A percentile compares a stretch with the other conserved stretches of the same genome.
Evolutionary conservation across 306 rosid genomes (phyloP).

Genomic region (Phaseolus lunatus): DNA sequence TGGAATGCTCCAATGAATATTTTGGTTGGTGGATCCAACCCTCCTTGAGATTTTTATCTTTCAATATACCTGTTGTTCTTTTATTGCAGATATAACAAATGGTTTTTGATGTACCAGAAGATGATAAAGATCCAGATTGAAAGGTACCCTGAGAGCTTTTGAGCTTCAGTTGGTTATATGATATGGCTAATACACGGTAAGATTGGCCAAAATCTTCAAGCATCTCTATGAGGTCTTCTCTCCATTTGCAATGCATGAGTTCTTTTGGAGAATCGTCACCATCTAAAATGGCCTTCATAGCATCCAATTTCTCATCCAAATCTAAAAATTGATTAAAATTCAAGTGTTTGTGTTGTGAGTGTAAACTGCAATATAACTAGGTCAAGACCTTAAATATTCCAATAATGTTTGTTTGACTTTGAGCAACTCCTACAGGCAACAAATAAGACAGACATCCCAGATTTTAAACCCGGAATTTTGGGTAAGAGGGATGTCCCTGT

Average conservation of each 20-base stretch:
- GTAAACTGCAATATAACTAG: slow-evolving; percentile 35
- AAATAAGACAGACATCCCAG: background rate
- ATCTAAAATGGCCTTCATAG: slow-evolving; percentile 46
- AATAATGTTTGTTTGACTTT: slow-evolving; percentile 13
- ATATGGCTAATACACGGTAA: slow-evolving; percentile 49
- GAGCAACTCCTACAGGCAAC: background rate
- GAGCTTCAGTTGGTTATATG: slow-evolving; percentile 49
- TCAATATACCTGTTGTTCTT: slow-evolving; percentile 29
- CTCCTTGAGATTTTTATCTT: slow-evolving; percentile 30
- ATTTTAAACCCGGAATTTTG: slow-evolving; percentile 23
- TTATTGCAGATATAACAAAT: slow-evolving; percentile 34
- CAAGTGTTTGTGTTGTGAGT: slow-evolving; percentile 42
- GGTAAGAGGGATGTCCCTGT: slow-evolving; percentile 1
- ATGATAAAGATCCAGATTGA: slow-evolving; percentile 42
- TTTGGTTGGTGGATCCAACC: slow-evolving; percentile 16
- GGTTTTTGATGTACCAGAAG: slow-evolving; percentile 38
- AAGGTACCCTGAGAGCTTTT: slow-evolving; percentile 36
- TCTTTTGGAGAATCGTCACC: slow-evolving; percentile 40
- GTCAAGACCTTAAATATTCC: slow-evolving; percentile 4
- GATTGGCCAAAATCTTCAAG: slow-evolving; percentile 57
- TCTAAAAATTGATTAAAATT: slow-evolving; percentile 40
- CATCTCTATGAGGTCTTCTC: slow-evolving; percentile 40
- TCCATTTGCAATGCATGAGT: slow-evolving; percentile 40
- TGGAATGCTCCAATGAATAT: background rate
- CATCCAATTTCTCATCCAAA: slow-evolving; percentile 53